These are phyloP conservation scores for Gnaphalium uliginosum DNA, from an alignment of 129 eudicot species.

Conservation along the genomic window DNA sequence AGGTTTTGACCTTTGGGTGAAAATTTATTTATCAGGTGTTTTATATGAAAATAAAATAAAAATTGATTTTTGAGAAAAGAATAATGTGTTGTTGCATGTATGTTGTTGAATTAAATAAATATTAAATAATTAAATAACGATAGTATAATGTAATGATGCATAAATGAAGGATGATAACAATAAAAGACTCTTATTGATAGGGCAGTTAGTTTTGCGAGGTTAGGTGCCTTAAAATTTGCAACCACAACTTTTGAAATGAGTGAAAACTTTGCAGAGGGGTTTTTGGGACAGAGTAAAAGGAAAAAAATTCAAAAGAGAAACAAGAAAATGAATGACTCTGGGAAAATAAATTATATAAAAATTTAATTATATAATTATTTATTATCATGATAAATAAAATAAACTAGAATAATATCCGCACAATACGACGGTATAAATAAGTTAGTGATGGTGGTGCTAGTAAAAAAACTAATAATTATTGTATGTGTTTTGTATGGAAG, in stretches of 20 bases:
- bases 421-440: too few relatives aligned
- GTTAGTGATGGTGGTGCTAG: too few relatives aligned
- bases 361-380: too few relatives aligned
- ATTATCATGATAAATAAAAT: too few relatives aligned
- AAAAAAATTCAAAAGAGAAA: neutral
- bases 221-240: constrained; percentile 33
- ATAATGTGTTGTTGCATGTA: neutral
- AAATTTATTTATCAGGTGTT: neutral
- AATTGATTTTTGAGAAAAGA: neutral
- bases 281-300: constrained; percentile 39
- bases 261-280: constrained; percentile 39
- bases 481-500: too few relatives aligned
- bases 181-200: constrained; percentile 9
- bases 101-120: neutral
- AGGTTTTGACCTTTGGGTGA: constrained; percentile 3
- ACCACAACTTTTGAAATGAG: constrained; percentile 52
- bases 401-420: too few relatives aligned
- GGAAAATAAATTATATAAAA: too few relatives aligned
- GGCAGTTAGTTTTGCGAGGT: constrained; percentile 18
- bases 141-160: neutral
- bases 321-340: neutral
- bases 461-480: too few relatives aligned
- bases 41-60: neutral
- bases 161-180: neutral
- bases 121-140: neutral